phyloP scores from a whole-genome alignment of 306 rosid species.

The Pueraria montana region DNA sequence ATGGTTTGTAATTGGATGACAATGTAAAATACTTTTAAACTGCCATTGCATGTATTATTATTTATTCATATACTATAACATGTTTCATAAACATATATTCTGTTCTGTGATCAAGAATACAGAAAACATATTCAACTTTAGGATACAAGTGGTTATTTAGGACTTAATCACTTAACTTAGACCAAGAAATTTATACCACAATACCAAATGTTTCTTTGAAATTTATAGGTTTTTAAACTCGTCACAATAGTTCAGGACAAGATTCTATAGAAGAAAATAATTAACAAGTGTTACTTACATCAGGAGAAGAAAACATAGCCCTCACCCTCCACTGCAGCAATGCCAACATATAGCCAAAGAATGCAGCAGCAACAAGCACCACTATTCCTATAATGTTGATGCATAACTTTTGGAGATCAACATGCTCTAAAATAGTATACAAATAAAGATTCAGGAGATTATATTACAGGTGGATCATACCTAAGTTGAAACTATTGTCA shows the following conservation, averaged over 20 bases:
- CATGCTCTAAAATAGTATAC: slow-evolving; percentile 32
- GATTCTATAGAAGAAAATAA: not conserved
- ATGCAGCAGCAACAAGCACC: slow-evolving; percentile 72
- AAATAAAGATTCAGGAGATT: slow-evolving; percentile 15
- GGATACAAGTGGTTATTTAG: not conserved
- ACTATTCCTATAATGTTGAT: slow-evolving; percentile 70
- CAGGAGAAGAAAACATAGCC: slow-evolving; percentile 79
- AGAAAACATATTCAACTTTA: not conserved
- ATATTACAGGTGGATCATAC: slow-evolving; percentile 54
- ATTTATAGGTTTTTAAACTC: not conserved
- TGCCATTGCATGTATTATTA: too few species aligned
- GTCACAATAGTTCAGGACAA: slow-evolving; percentile 9
- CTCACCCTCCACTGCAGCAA: slow-evolving; percentile 76
- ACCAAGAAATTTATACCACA: not conserved
- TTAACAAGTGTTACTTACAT: slow-evolving; percentile 54
- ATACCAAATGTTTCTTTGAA: slow-evolving; percentile 1
- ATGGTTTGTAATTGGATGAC: not conserved
- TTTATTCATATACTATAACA: not conserved
- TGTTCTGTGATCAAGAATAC: slow-evolving; percentile 17
- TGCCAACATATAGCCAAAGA: slow-evolving; percentile 94
- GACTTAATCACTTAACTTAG: not conserved
- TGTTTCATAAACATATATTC: not conserved
- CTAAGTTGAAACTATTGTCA: slow-evolving; percentile 73
- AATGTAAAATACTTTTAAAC: not conserved
- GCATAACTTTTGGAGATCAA: slow-evolving; percentile 20